Base-by-base conservation (phyloP, 2,329 filamentous ascomycete genomes). In the Penicillium sumatraense region DNA sequence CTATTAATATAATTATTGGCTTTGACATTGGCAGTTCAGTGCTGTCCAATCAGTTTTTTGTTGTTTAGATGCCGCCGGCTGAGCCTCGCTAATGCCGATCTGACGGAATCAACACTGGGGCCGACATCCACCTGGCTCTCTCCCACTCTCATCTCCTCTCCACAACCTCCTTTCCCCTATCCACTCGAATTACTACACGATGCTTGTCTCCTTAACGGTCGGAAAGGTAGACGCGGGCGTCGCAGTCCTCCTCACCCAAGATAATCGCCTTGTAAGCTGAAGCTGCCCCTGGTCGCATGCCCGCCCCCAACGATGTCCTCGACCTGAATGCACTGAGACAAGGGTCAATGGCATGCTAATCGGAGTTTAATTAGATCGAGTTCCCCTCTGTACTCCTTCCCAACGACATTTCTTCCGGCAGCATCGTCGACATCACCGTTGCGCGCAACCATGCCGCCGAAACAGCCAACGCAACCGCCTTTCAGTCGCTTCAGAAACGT, bases 161-260 rank as follows among this genome's bases (percentile, higher is more conserved):
- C 29, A 35, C 44, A 14, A 46, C 40, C n/a, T 24, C 33, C 46
- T 31, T n/a, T 20, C 24, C 23, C 27, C 14, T 41, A 46, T 27
- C 26, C 61, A 41, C 29, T 41, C 23, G 40, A 36, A 49, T 23
- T 20, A 13, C 21, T 31, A 53, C 64, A 83, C 73, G 48, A 98
- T 99, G 95, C 84, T 98, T 71, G 91, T 99, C 78, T 98, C 95
- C 64, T 84, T 99, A 73, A 98, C 93, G 48, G 95, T 99, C 77
- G 95, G 95, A 82, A 99, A 99, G 81, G 95, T 99, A 78, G 95
- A 99, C 78, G 95, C 95, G 69, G 95, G 95, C 78, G 93, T 99
- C 72, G 96, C 95, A 47, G 95, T 99, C 59, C 88, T 99, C 52
- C 81, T 99, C 71, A 99, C 95, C 45, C 90, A 96, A 72, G 95